phyloP scores from a whole-genome alignment of 495 filamentous ascomycete species.

The Cudoniella acicularis region DNA sequence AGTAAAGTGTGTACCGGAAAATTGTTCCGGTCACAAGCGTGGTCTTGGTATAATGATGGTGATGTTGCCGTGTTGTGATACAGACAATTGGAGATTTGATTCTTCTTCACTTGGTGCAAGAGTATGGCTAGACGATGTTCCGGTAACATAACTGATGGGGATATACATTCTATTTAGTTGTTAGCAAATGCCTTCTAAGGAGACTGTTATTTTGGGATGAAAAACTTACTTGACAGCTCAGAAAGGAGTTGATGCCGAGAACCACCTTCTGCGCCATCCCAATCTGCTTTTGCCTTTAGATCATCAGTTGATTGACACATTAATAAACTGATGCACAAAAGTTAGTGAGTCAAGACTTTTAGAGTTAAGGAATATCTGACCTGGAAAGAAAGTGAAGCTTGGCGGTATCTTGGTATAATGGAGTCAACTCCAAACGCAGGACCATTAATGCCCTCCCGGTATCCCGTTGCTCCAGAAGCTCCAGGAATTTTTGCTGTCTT shows the following conservation, averaged over 20 bases:
- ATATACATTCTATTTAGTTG: slow-evolving; percentile 68
- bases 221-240: slow-evolving; percentile 73
- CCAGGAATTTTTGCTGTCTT: slow-evolving; percentile 91
- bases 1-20: slow-evolving; percentile 68
- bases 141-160: slow-evolving; percentile 97
- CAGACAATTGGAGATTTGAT: slow-evolving; percentile 76
- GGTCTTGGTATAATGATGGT: slow-evolving; percentile 86
- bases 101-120: slow-evolving; percentile 76
- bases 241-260: slow-evolving; percentile 76
- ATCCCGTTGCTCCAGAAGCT: slow-evolving; percentile 77
- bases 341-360: slow-evolving; percentile 8
- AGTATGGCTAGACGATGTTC: slow-evolving; percentile 85
- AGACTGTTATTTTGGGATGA: background rate
- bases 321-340: slow-evolving; percentile 54
- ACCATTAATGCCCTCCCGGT: slow-evolving; percentile 71
- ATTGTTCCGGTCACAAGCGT: slow-evolving; percentile 72
- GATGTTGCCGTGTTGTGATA: slow-evolving; percentile 81
- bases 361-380: slow-evolving; percentile 36
- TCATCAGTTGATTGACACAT: slow-evolving; percentile 83
- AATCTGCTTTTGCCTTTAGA: slow-evolving; percentile 73
- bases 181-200: background rate
- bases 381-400: slow-evolving; percentile 81
- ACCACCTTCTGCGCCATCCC: slow-evolving; percentile 78
- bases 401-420: slow-evolving; percentile 72
- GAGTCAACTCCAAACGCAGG: slow-evolving; percentile 82